Evolutionary conservation across 257 asterid species (phyloP).

Genomic region (Oldenlandia corymbosa): DNA sequence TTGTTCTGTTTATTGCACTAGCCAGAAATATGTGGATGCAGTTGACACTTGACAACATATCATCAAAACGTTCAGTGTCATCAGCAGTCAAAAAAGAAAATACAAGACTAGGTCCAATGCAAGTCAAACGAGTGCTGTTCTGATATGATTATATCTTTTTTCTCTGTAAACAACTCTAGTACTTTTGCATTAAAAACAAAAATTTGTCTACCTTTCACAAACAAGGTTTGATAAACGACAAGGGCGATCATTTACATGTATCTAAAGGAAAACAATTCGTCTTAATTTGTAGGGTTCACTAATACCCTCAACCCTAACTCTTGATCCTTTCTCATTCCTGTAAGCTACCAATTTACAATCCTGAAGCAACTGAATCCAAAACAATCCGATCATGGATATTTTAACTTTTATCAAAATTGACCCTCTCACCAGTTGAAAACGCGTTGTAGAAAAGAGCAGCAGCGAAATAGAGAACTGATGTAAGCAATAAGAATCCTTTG

Average conservation of each 20-base stretch:
- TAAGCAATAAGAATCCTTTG: conserved; percentile 75
- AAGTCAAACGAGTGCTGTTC: no score
- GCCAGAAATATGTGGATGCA: no score
- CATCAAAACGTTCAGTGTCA: no score
- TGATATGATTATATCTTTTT: no score
- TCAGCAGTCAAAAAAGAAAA: no score
- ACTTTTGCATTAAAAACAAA: no score
- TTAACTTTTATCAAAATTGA: conserved; percentile 58
- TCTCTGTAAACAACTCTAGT: neutral
- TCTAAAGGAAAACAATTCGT: neutral
- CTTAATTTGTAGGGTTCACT: neutral
- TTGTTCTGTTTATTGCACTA: no score
- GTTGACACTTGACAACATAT: no score
- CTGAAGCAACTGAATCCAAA: conserved; percentile 3
- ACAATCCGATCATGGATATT: neutral
- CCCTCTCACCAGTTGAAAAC: conserved; percentile 81
- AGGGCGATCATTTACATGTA: neutral
- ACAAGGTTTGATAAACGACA: no score
- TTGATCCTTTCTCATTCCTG: conserved; percentile 3
- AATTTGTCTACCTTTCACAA: no score
- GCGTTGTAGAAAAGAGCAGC: conserved; percentile 66
- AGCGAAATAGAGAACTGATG: conserved; percentile 64
- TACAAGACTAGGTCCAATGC: no score
- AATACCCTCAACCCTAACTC: conserved; percentile 5
- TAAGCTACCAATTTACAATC: conserved; percentile 5